Evolutionary conservation across 768 basidiomycete genomes (phyloP).

Genomic region (Tephrocybe sp.): DNA sequence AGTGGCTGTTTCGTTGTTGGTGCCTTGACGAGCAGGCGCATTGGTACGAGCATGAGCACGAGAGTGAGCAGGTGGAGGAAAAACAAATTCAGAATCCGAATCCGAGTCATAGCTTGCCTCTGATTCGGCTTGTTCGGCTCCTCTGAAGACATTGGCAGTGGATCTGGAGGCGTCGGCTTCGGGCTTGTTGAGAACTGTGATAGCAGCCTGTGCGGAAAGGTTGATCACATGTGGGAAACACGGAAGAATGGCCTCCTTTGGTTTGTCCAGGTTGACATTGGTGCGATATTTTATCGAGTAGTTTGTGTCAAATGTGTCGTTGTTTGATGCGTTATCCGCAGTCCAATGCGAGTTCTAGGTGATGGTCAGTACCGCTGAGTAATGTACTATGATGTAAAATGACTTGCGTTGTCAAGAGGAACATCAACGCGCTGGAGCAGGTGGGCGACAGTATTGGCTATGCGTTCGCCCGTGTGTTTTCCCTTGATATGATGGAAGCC

Average conservation of each 20-base stretch:
- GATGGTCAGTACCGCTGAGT: too few relatives aligned
- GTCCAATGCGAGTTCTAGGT: too few relatives aligned
- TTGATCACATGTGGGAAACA: constrained; percentile 12
- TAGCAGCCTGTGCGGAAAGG: neutral
- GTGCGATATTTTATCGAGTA: neutral
- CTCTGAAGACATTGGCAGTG: too few relatives aligned
- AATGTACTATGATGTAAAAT: too few relatives aligned
- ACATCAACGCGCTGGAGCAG: neutral
- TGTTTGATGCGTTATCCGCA: neutral
- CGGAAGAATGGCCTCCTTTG: neutral
- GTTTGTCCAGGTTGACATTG: too few relatives aligned
- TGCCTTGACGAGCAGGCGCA: neutral
- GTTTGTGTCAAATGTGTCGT: neutral
- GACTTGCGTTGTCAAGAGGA: neutral
- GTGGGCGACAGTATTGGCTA: neutral
- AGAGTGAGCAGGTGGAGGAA: too few relatives aligned
- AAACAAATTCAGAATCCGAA: too few relatives aligned
- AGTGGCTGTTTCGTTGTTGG: neutral
- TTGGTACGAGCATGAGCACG: too few relatives aligned
- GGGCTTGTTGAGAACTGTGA: neutral
- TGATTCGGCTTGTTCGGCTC: too few relatives aligned
- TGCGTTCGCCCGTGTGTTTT: neutral
- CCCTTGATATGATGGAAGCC: neutral
- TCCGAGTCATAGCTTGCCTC: too few relatives aligned
- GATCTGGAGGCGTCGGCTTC: too few relatives aligned